Conservation (phyloP, 1,139 yeast species). For the Candida sp. region DNA sequence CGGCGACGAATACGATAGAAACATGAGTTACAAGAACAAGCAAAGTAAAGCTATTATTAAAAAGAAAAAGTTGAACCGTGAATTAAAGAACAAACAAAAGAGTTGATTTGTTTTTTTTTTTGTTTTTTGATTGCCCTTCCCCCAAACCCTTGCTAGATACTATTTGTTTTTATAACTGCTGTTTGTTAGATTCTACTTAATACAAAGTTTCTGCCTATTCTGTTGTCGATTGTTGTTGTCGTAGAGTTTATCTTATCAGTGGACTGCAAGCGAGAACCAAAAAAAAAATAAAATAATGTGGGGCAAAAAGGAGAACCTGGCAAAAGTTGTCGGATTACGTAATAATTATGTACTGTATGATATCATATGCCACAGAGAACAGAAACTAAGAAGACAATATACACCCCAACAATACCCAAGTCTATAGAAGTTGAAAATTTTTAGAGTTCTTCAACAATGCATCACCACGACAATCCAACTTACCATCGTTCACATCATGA, state of each 20-base stretch:
- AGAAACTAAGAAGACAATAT: background rate
- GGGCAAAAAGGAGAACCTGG: background rate
- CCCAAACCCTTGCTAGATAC: background rate
- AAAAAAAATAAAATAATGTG: background rate
- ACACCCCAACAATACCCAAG: background rate
- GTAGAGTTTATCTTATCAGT: background rate
- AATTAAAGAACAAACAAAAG: conserved; percentile 4
- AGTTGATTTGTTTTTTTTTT: conserved; percentile 1
- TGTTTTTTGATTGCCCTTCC: background rate
- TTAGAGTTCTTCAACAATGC: conserved; percentile 4
- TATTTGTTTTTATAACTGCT: background rate
- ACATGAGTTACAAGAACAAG: conserved; percentile 14
- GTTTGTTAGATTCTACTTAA: too few species aligned
- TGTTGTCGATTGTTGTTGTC: background rate
- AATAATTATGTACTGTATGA: too few species aligned
- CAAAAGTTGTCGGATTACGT: too few species aligned
- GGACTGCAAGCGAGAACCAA: background rate
- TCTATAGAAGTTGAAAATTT: conserved; percentile 5
- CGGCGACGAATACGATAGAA: conserved; percentile 14
- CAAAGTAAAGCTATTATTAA: conserved; percentile 17
- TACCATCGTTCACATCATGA: conserved; percentile 4
- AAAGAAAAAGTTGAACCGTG: conserved; percentile 16
- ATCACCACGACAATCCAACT: conserved; percentile 15
- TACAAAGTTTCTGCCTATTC: too few species aligned
- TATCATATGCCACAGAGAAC: background rate